These are phyloP conservation scores for Colletotrichum musae DNA, from an alignment of 2,329 filamentous ascomycete genomes.

Conservation along the genomic window DNA sequence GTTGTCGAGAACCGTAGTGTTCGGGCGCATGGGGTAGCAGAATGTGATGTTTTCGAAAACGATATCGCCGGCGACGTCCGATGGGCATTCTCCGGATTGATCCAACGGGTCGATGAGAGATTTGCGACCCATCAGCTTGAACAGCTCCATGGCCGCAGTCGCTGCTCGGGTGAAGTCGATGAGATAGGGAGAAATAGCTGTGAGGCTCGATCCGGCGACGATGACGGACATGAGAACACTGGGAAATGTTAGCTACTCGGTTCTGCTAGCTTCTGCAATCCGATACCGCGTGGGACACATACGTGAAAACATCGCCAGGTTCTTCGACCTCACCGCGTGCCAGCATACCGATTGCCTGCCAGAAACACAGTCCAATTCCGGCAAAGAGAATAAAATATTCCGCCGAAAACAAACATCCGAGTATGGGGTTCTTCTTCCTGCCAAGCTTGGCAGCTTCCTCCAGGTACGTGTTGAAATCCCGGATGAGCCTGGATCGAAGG, in stretches of 20 bases:
- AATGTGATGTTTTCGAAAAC: conserved; percentile 75
- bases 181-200: conserved; percentile 41
- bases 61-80: conserved; percentile 51
- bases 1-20: conserved; percentile 74
- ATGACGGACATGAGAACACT: conserved; percentile 47
- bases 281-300: conserved; percentile 31
- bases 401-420: conserved; percentile 50
- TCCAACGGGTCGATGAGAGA: conserved; percentile 45
- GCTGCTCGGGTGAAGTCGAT: conserved; percentile 44
- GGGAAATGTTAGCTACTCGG: neutral
- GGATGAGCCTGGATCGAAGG: conserved; percentile 27
- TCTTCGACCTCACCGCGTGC: conserved; percentile 40
- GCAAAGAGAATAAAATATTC: conserved; percentile 56
- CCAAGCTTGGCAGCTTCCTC: conserved; percentile 45
- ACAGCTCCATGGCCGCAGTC: conserved; percentile 44
- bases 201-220: conserved; percentile 42
- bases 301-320: conserved; percentile 38
- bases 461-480: conserved; percentile 12
- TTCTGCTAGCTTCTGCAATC: conserved; percentile 44
- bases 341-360: conserved; percentile 55
- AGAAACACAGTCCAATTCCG: conserved; percentile 42
- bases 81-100: conserved; percentile 8
- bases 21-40: conserved; percentile 77
- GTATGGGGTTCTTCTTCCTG: conserved; percentile 49
- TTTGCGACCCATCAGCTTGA: conserved; percentile 44